Evolutionary conservation across 208 protist species (phyloP).

Genomic region (Trypanosoma avium): DNA sequence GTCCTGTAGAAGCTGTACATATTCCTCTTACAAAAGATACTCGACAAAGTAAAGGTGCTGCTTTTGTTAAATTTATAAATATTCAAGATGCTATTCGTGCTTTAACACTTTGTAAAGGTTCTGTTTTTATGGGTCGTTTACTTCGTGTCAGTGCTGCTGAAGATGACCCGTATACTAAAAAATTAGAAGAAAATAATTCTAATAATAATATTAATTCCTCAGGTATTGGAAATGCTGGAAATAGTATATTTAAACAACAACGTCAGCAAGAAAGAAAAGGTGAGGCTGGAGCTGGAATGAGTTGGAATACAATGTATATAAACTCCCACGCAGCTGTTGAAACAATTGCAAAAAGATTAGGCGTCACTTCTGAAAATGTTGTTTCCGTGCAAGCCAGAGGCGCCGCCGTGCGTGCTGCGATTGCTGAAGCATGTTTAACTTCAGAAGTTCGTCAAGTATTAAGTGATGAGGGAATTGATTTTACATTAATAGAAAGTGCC

Average conservation of each 20-base stretch:
- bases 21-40: constrained; percentile 94
- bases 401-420: constrained; percentile 88
- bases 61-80: constrained; percentile 88
- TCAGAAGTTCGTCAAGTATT: constrained; percentile 71
- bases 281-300: constrained; percentile 26
- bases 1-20: constrained; percentile 91
- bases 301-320: constrained; percentile 86
- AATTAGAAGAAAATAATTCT: constrained; percentile 17
- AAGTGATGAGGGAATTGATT: constrained; percentile 71
- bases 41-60: constrained; percentile 91
- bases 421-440: constrained; percentile 85
- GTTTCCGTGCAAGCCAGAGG: constrained; percentile 63
- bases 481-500: constrained; percentile 62
- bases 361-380: constrained; percentile 53
- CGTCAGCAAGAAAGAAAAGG: constrained; percentile 36
- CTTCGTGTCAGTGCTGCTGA: constrained; percentile 61
- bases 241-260: constrained; percentile 65
- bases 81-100: constrained; percentile 88
- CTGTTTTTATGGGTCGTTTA: constrained; percentile 91
- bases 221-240: constrained; percentile 33
- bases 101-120: constrained; percentile 66
- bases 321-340: constrained; percentile 78
- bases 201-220: too few relatives aligned
- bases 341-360: constrained; percentile 65
- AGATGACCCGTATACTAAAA: constrained; percentile 77